Base-by-base conservation (phyloP, 177 flowering plant genomes). In the Vitis hybrid region DNA sequence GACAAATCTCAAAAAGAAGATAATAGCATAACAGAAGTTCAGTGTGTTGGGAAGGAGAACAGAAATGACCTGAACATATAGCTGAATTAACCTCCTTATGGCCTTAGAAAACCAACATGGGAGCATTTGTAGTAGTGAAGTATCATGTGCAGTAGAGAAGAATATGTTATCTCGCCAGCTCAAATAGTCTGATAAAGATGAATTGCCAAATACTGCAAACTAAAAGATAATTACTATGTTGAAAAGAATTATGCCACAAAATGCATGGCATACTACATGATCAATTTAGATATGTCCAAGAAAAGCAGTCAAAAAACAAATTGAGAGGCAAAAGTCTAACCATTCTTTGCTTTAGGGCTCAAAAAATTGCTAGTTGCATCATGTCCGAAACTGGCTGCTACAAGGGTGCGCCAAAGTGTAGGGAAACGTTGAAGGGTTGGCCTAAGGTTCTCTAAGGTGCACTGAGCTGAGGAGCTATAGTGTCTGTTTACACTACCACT, bases 81-180 rank as follows among this genome's bases (percentile, higher is more conserved):
- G 94, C 78, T 92, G 97, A 81, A 96, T 72, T 71, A 96, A 77
- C 80, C 95, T 87, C 69, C 97, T 82, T 9, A 91, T 80, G 60
- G 88, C 73, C 81, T 89, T 92, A 4, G 97, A 88, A 74, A 96
- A 92, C 99, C 99, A 96, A 80, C 89, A 85, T 14, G 99, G 99
- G 55, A 96, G 91, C 91, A 93, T 92, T 82, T 92, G 97, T 48
- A 82, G 70, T 68, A 96, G 84, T 67, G 99, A 91, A 72, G 97
- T 85, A 81, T 93, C 99, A 75, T 70, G 88, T 68, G 82, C 92
- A 80, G 92, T n/a, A 58, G 99, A 89, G 74, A 81, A 86, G 78
- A 96, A 96, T 54, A 94, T 75, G 57, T 69, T 83, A 65, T 84
- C 92, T 24, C 99, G 89, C 99, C 98, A 96, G 75, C 85, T 79